These are phyloP conservation scores for Dunaliella primolecta DNA, from an alignment of 139 green algal genomes.

Conservation along the genomic window DNA sequence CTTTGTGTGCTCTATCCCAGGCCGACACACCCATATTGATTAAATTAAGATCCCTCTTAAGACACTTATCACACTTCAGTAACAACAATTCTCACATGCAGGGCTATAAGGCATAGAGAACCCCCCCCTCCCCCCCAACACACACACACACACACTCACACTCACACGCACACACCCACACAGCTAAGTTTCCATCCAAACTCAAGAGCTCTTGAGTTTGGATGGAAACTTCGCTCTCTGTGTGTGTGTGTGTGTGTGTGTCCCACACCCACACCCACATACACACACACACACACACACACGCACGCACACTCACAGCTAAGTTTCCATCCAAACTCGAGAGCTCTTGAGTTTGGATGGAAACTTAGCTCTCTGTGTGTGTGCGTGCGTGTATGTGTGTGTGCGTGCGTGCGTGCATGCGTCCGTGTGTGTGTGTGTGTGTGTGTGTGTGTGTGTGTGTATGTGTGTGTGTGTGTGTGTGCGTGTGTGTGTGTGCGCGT, in stretches of 20 bases:
- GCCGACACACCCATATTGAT: neutral
- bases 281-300: neutral
- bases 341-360: neutral
- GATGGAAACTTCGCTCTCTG: neutral
- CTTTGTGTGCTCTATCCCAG: neutral
- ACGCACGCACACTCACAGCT: neutral
- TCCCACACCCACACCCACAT: neutral
- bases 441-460: neutral
- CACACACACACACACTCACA: neutral
- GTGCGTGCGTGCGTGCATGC: neutral
- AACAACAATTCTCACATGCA: neutral
- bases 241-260: neutral
- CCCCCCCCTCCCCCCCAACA: neutral
- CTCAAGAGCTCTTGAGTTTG: no score
- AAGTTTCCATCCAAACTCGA: neutral
- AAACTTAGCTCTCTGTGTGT: neutral
- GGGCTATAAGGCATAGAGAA: neutral
- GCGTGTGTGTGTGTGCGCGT: neutral
- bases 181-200: neutral
- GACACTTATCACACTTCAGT: neutral
- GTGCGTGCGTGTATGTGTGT: neutral
- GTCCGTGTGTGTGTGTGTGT: neutral
- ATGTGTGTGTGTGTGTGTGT: neutral
- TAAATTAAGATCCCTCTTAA: neutral
- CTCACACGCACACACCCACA: neutral